Percentiles rank a stretch among this genome's conserved stretches.
phyloP scores from a whole-genome alignment of 2,329 filamentous ascomycete genomes.

The Trichoderma sp. region DNA sequence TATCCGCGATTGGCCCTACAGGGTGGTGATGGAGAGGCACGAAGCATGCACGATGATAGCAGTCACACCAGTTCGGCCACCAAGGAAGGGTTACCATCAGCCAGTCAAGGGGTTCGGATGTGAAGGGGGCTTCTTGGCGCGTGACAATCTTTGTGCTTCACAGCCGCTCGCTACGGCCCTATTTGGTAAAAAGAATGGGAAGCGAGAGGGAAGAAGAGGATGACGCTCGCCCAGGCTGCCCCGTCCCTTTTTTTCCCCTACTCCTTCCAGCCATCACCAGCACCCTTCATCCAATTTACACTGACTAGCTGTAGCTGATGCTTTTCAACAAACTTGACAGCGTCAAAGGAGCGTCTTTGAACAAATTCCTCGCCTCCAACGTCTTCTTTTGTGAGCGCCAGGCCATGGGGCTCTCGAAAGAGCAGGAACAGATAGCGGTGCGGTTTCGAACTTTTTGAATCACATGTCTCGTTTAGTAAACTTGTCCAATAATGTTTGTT shows the following conservation, averaged over 20 bases:
- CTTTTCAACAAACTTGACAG: constrained; percentile 45
- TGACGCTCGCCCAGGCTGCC: not conserved
- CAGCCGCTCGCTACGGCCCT: constrained; percentile 18
- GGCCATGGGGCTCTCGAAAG: constrained; percentile 45
- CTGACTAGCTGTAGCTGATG: constrained; percentile 46
- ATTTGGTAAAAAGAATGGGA: constrained; percentile 1
- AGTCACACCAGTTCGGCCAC: constrained; percentile 25
- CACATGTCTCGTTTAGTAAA: constrained; percentile 1
- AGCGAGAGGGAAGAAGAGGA: not conserved
- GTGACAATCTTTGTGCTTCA: constrained; percentile 17
- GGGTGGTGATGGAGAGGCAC: constrained; percentile 12
- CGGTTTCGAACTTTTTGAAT: constrained; percentile 47
- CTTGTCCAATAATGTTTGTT: not conserved
- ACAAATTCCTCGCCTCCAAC: constrained; percentile 53
- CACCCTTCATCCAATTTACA: constrained; percentile 53
- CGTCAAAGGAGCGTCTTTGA: constrained; percentile 49
- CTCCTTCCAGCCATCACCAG: constrained; percentile 49
- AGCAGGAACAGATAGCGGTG: constrained; percentile 53
- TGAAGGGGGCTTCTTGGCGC: constrained; percentile 6
- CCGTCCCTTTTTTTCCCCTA: constrained; percentile 16
- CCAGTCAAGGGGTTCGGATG: constrained; percentile 20
- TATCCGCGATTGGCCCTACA: constrained; percentile 23
- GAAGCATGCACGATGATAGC: constrained; percentile 26
- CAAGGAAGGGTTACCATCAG: constrained; percentile 15
- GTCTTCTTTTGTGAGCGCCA: constrained; percentile 46